These are phyloP conservation scores for Bipolaris zeicola DNA, from an alignment of 2,329 filamentous ascomycete genomes.

Conservation along the genomic window DNA sequence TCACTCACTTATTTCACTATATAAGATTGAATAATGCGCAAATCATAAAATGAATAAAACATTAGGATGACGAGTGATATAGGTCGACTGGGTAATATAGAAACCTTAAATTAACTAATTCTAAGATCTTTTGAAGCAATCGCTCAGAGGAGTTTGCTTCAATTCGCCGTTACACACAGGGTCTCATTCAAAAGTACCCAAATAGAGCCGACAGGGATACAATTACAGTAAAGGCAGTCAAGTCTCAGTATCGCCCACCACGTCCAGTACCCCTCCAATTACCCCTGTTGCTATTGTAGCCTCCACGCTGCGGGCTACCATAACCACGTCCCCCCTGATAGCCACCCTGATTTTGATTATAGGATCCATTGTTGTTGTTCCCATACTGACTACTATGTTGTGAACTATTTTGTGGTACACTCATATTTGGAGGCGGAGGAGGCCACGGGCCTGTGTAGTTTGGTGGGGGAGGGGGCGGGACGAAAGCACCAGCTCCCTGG, in stretches of 20 bases:
- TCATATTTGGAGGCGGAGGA: slow-evolving; percentile 26
- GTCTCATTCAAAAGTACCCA: background rate
- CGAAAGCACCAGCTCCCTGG: slow-evolving; percentile 20
- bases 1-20: background rate
- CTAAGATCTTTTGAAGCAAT: too few species aligned
- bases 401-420: slow-evolving; percentile 20
- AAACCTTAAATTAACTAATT: background rate
- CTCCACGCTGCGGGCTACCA: slow-evolving; percentile 14
- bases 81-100: background rate
- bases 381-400: slow-evolving; percentile 9
- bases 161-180: background rate
- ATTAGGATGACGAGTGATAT: background rate
- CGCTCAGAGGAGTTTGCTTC: background rate
- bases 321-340: slow-evolving; percentile 25
- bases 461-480: slow-evolving; percentile 34
- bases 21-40: too few species aligned
- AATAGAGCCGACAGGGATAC: background rate
- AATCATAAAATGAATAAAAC: background rate
- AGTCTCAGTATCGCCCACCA: slow-evolving; percentile 21
- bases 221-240: background rate
- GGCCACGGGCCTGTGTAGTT: slow-evolving; percentile 32
- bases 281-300: slow-evolving; percentile 24
- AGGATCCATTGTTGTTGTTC: slow-evolving; percentile 6
- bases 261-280: slow-evolving; percentile 23
- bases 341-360: slow-evolving; percentile 5